A percentile compares a stretch with the other conserved stretches of the same genome.
Evolutionary conservation across 2,329 filamentous ascomycete genomes (phyloP).

Genomic region (Grosmannia serpens): DNA sequence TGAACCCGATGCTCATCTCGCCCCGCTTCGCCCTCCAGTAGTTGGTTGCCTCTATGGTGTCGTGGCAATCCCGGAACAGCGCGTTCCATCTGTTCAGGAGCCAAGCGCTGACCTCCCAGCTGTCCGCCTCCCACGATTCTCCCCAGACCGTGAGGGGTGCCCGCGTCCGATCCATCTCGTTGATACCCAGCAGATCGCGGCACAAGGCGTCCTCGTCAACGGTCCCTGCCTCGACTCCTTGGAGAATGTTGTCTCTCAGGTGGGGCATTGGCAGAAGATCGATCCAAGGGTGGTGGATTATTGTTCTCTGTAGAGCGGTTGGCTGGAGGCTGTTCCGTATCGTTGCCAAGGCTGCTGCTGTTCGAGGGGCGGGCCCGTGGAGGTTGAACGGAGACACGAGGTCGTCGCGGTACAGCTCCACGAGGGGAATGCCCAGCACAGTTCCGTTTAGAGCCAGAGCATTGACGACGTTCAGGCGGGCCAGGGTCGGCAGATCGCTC

Average conservation of each 20-base stretch:
- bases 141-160: slow-evolving; percentile 23
- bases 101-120: slow-evolving; percentile 29
- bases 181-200: slow-evolving; percentile 16
- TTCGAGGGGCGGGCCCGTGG: neutral
- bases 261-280: slow-evolving; percentile 16
- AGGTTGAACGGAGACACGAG: neutral
- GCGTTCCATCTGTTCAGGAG: slow-evolving; percentile 26
- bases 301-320: slow-evolving; percentile 14
- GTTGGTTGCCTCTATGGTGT: slow-evolving; percentile 25
- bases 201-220: slow-evolving; percentile 10
- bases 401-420: neutral
- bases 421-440: neutral
- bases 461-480: slow-evolving; percentile 8
- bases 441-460: slow-evolving; percentile 1
- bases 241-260: slow-evolving; percentile 18
- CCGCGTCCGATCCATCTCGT: slow-evolving; percentile 1
- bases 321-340: slow-evolving; percentile 7
- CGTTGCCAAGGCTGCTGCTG: neutral
- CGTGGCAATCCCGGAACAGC: slow-evolving; percentile 24
- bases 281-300: slow-evolving; percentile 18
- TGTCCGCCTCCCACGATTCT: slow-evolving; percentile 23
- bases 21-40: slow-evolving; percentile 21
- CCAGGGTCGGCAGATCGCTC: neutral
- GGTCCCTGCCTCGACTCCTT: slow-evolving; percentile 9
- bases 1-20: neutral